phyloP scores from a whole-genome alignment of 305 asterid genomes.

The Lippia alba region DNA sequence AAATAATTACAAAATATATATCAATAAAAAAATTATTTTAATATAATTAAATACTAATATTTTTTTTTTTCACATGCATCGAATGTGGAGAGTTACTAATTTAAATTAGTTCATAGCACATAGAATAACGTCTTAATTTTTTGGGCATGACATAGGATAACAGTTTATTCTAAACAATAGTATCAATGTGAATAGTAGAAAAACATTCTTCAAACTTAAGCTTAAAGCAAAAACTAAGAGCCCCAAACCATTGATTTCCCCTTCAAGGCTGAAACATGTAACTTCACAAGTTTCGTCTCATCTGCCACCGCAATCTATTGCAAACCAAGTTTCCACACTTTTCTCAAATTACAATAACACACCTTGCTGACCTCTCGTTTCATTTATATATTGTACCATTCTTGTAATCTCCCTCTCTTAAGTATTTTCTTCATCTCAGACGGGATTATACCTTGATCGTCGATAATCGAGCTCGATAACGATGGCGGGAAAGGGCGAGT shows the following conservation, averaged over 20 bases:
- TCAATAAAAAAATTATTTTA: no score
- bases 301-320: conserved; percentile 37
- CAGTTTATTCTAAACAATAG: no score
- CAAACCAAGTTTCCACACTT: conserved; percentile 49
- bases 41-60: no score
- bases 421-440: conserved; percentile 7
- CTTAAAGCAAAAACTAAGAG: conserved; percentile 70
- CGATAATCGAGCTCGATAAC: conserved; percentile 24
- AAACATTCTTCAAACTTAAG: conserved; percentile 44
- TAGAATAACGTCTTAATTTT: no score
- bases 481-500: conserved; percentile 61
- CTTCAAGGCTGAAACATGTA: conserved; percentile 52
- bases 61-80: no score
- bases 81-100: no score
- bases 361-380: conserved; percentile 29
- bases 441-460: neutral
- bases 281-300: conserved; percentile 56
- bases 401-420: conserved; percentile 16
- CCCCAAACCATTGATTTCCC: conserved; percentile 50
- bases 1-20: no score
- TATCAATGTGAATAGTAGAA: no score
- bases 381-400: conserved; percentile 34
- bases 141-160: no score
- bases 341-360: conserved; percentile 54
- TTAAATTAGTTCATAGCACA: no score